Base-by-base conservation (phyloP, 352 stramenopile genomes). In the Globisporangium perplexum region DNA sequence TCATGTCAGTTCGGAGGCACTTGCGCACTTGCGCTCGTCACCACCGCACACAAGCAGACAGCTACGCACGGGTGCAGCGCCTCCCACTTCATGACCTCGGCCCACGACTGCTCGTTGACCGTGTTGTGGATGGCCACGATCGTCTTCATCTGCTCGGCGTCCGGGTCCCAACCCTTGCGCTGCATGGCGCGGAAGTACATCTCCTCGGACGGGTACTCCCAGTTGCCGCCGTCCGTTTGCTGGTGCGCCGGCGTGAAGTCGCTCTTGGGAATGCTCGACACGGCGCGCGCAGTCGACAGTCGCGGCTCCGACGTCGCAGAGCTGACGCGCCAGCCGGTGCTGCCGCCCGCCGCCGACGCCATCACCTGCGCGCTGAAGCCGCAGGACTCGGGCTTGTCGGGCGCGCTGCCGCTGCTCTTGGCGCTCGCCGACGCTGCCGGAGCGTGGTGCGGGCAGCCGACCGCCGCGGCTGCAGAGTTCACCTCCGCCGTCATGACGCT, bases 171-270 rank as follows among this genome's bases (percentile, higher is more conserved):
- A 28, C 96, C 95, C 61, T 98, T 99, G 59, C 90, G 83, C 65
- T 96, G 85, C 94, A 98, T 98, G 59, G 96, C 95, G 67, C 98
- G 98, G 66, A 94, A 99, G 67, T 98, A 98, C 83, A 98, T 97
- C 57, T 98, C 95, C 69, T 98, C 96, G 28, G 81, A 97, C 33
- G 96, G 96, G 66, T 99, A 99, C 57, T 98, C 86, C 96, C 96
- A 99, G 36, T 87, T 77, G 15, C 74, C 65, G n/a, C 72, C 53
- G 5, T 54, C 60, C 35, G 63, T 68, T 4, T 46, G 68, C 53
- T 94, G 83, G 53, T 94, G 83, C 38, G 57, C 55, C 0, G 83
- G 79, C 43, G 81, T 90, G 30, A 80, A 82, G 48, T 95, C 77
- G 61, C 85, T 71, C 73, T 98, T 99, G 1, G 96, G 96, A 59